phyloP scores from a whole-genome alignment of 1,284 basidiomycete genomes.

The Pulchroboletus neoregius region DNA sequence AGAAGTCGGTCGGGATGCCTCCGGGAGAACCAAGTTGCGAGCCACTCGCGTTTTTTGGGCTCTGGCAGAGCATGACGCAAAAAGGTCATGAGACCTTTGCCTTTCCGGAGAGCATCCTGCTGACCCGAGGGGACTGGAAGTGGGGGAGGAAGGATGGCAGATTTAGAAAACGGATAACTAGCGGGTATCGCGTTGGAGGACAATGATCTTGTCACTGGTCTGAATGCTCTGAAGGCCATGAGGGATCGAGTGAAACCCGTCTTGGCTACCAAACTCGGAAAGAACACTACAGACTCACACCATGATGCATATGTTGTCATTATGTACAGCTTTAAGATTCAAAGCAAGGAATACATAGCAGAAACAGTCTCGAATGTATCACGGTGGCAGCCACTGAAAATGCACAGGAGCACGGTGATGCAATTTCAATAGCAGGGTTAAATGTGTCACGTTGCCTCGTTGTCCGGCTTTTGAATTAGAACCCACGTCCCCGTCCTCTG shows the following conservation, averaged over 20 bases:
- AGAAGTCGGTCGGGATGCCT: slow-evolving; percentile 62
- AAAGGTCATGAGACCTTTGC: slow-evolving; percentile 78
- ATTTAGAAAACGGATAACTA: slow-evolving; percentile 74
- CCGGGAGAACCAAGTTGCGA: slow-evolving; percentile 67
- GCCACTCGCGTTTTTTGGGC: slow-evolving; percentile 64
- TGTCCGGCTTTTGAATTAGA: slow-evolving; percentile 38
- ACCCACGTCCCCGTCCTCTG: slow-evolving; percentile 72
- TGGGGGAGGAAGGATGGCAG: slow-evolving; percentile 52
- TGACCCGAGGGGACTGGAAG: slow-evolving; percentile 41
- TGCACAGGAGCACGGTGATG: slow-evolving; percentile 9
- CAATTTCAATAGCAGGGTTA: slow-evolving; percentile 8
- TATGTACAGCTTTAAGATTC: slow-evolving; percentile 30
- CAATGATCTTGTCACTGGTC: slow-evolving; percentile 18
- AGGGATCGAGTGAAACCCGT: background rate
- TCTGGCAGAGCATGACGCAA: slow-evolving; percentile 63
- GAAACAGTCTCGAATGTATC: slow-evolving; percentile 21
- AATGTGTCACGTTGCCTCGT: slow-evolving; percentile 15
- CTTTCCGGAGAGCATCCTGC: slow-evolving; percentile 47
- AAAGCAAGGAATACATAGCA: slow-evolving; percentile 32
- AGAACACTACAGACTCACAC: too few relatives aligned
- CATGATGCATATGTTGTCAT: slow-evolving; percentile 16
- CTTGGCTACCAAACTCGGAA: slow-evolving; percentile 21
- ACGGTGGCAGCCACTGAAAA: slow-evolving; percentile 9
- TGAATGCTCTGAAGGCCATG: slow-evolving; percentile 15
- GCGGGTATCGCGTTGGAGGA: slow-evolving; percentile 25